These are phyloP conservation scores for Larix kaempferi DNA, from an alignment of 75 land plant species.

Conservation along the genomic window DNA sequence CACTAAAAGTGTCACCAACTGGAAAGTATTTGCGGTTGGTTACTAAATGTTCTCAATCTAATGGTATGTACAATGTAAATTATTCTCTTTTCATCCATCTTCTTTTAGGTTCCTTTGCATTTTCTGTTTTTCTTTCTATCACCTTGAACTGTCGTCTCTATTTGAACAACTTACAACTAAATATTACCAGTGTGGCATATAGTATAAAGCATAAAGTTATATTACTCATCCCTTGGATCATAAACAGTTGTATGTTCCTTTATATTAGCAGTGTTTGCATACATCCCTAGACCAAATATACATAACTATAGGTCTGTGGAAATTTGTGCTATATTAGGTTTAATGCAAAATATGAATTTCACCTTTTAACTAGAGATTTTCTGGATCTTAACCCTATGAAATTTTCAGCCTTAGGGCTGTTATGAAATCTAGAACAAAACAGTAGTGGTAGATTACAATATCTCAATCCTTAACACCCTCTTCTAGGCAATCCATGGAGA, in stretches of 20 bases:
- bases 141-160: neutral
- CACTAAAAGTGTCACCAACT: neutral
- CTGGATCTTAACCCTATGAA: too few relatives aligned
- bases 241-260: neutral
- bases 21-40: neutral
- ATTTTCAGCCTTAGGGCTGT: too few relatives aligned
- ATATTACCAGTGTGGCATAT: neutral
- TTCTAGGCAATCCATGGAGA: too few relatives aligned
- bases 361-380: too few relatives aligned
- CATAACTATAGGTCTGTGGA: too few relatives aligned
- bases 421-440: too few relatives aligned
- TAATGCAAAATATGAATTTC: too few relatives aligned
- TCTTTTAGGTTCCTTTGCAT: neutral
- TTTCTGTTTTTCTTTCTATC: neutral
- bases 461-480: too few relatives aligned
- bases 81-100: neutral
- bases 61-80: neutral
- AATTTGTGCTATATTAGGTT: too few relatives aligned
- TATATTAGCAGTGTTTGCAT: neutral
- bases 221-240: neutral
- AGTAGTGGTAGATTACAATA: too few relatives aligned
- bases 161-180: neutral
- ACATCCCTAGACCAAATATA: too few relatives aligned
- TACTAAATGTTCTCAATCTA: conserved; percentile 9
- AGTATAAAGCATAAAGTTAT: neutral